A percentile compares a stretch with the other conserved stretches of the same genome.
phyloP scores from a whole-genome alignment of 805 yeast species.

The Barnettozyma siamensis region DNA sequence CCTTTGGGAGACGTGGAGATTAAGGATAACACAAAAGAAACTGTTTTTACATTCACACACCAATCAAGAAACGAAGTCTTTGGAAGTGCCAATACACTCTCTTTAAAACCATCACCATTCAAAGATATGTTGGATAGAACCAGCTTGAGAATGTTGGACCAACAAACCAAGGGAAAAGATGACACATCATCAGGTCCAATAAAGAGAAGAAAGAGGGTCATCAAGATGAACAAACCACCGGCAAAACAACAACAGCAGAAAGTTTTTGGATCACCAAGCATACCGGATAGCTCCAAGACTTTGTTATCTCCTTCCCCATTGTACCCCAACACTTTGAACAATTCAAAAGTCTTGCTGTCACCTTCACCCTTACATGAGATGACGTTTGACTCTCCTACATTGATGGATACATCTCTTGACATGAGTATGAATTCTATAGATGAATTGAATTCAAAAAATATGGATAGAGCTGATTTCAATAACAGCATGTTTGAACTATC shows the following conservation, averaged over 20 bases:
- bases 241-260: neutral
- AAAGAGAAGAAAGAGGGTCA: slow-evolving; percentile 17
- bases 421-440: slow-evolving; percentile 3
- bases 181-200: neutral
- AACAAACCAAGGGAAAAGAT: neutral
- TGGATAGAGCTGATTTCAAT: neutral
- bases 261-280: neutral
- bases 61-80: slow-evolving; percentile 1
- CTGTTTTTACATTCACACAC: neutral
- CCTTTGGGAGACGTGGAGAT: slow-evolving; percentile 4
- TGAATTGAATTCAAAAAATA: neutral
- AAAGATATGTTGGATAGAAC: slow-evolving; percentile 17
- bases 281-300: neutral
- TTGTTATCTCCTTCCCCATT: neutral
- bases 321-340: neutral
- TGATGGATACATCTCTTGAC: slow-evolving; percentile 6
- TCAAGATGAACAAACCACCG: slow-evolving; percentile 14
- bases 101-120: slow-evolving; percentile 14
- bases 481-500: neutral
- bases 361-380: slow-evolving; percentile 5
- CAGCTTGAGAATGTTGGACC: slow-evolving; percentile 7
- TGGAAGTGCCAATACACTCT: slow-evolving; percentile 16
- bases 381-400: slow-evolving; percentile 2
- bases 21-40: slow-evolving; percentile 4
- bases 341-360: neutral